Evolutionary conservation across 768 basidiomycete species (phyloP), one percentile per base, ranked within the genome.

Genomic region (Trametes cingulata): DNA sequence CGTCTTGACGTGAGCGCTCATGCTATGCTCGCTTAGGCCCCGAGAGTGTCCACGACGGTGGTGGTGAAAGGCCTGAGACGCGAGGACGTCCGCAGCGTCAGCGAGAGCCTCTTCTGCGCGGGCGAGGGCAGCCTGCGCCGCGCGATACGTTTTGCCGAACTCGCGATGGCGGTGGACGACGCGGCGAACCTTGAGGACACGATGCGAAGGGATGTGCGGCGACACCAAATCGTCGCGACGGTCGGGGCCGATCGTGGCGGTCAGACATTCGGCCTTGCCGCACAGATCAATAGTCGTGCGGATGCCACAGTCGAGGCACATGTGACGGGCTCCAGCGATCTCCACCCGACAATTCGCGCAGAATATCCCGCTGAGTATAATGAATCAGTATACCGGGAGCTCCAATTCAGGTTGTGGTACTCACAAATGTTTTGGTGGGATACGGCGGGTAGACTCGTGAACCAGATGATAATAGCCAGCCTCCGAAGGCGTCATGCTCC

Each of bases 221-320:
- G 43, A 29, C 8, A 47, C 19, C 7, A 63, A 41, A 19, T 63
- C 62, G 15, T 54, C 52, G 10, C 62, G 43, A 24, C 53, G 47
- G n/a, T 63, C 53, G 9, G 58, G 52, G 9, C 49, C 58, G 17
- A 63, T 36, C 2, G 40, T 50, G 6, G 57, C 49, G 8, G 45
- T 39, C 13, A 22, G 41, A 15, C 62, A 63, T 1, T 49, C 57
- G 1, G 52, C 41, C 33, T 52, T 58, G 20, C 37, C 52, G 43
- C 62, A 63, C 6, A 63, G 53, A 36, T 63, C 62, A 40, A 63
- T 42, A 12, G 62, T 63, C 8, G 52, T 41, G 4, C 52, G 45
- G 40, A 51, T 54, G 19, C 54, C 57, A 39, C 62, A 63, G 53
- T 63, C 62, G 7, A 63, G 49, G 41, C 62, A 63, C 45, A 63